These are phyloP conservation scores for Xylaria sp. DNA, from an alignment of 2,329 filamentous ascomycete genomes.

Conservation along the genomic window DNA sequence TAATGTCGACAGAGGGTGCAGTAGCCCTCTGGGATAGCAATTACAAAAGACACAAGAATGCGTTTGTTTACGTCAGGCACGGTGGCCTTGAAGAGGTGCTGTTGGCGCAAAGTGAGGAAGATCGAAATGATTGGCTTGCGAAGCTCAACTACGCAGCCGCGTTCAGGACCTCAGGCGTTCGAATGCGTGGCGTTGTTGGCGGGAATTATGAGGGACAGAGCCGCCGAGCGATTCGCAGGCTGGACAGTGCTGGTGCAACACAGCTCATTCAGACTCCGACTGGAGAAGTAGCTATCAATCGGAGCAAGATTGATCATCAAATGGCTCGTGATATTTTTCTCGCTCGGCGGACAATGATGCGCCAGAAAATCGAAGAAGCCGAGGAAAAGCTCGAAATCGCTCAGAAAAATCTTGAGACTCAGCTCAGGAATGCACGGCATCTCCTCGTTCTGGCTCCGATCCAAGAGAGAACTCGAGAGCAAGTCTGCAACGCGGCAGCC, in stretches of 20 bases:
- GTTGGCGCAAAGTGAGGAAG: conserved; percentile 86
- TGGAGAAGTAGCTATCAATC: conserved; percentile 78
- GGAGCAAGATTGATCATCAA: conserved; percentile 79
- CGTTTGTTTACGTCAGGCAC: conserved; percentile 89
- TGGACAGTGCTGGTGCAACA: conserved; percentile 71
- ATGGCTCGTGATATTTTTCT: conserved; percentile 87
- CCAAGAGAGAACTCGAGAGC: conserved; percentile 87
- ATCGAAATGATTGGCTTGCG: conserved; percentile 96
- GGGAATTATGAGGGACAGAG: conserved; percentile 86
- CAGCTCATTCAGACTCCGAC: conserved; percentile 75
- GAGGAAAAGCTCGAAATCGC: conserved; percentile 79
- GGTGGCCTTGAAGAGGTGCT: conserved; percentile 90
- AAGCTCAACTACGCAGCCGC: conserved; percentile 97
- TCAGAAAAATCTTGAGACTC: conserved; percentile 82
- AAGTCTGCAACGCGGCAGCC: conserved; percentile 84
- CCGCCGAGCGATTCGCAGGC: conserved; percentile 75
- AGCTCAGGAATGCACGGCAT: conserved; percentile 90
- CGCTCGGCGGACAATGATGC: conserved; percentile 84
- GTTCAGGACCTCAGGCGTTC: conserved; percentile 89
- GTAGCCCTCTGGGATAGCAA: conserved; percentile 86
- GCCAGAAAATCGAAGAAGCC: conserved; percentile 83
- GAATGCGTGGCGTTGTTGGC: conserved; percentile 87
- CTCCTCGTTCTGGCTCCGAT: conserved; percentile 90
- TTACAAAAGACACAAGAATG: conserved; percentile 96
- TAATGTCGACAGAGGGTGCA: conserved; percentile 93